Conservation (phyloP, 768 basidiomycete species). For the Psilocybe sp. region DNA sequence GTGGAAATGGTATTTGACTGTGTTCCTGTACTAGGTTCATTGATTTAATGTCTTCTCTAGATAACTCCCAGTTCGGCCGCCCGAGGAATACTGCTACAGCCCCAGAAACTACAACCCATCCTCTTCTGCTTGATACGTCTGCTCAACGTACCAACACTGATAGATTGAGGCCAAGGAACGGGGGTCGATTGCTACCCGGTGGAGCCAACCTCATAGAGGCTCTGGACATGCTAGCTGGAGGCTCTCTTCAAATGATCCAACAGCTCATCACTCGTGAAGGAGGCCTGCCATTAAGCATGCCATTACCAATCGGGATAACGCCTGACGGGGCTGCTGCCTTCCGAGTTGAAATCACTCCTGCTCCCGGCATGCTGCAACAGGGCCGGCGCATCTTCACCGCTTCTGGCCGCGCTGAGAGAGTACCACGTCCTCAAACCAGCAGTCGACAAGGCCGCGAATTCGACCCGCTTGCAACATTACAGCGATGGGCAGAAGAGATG, state of each 20-base stretch:
- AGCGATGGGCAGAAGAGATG: conserved; percentile 88
- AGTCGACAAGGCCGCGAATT: conserved; percentile 59
- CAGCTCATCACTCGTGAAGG: conserved; percentile 69
- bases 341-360: conserved; percentile 73
- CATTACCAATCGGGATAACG: too few species aligned
- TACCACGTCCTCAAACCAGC: conserved; percentile 29
- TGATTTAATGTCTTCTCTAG: background rate
- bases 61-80: conserved; percentile 55
- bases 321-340: conserved; percentile 59
- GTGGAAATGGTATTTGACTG: conserved; percentile 37
- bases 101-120: conserved; percentile 75
- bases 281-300: conserved; percentile 13
- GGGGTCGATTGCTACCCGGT: conserved; percentile 53
- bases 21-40: background rate
- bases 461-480: conserved; percentile 75
- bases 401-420: conserved; percentile 64
- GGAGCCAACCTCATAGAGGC: conserved; percentile 72
- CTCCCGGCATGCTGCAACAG: conserved; percentile 51
- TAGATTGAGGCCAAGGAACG: conserved; percentile 49
- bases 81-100: conserved; percentile 47
- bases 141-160: conserved; percentile 41
- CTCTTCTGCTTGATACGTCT: conserved; percentile 70
- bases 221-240: conserved; percentile 77
- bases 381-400: conserved; percentile 55
- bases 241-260: conserved; percentile 80